Base-by-base conservation (phyloP, 805 yeast species). In the Phaffomyces opuntiae region DNA sequence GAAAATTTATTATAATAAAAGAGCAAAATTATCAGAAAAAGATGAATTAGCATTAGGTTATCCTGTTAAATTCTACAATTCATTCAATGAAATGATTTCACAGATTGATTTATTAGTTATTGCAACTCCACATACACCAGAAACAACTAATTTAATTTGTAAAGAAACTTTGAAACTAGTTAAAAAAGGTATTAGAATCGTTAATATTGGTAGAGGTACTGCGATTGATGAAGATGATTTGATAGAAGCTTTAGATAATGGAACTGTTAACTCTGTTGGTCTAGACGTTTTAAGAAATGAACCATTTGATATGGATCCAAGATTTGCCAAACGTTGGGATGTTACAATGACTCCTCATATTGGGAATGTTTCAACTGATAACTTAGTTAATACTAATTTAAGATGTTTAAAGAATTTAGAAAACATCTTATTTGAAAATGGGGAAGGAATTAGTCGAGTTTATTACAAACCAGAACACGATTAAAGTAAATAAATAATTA, bases 191-290 rank as follows among this genome's bases (percentile, higher is more conserved):
- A 71, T 81, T 8, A 69, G 86, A 44, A 66, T 86, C 25, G 79
- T 86, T 41, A 86, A 86, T 56, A 80, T 86, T 41, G 95, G 95
- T 2, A 69, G 95, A 49, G 95, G 95, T 1, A 54, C 73, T 6
- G 74, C 83, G 32, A 72, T 86, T 47, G 78, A 84, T 53, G 88
- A 81, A 53, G 69, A 74, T n/a, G 89, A 78, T 3, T 62, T 85
- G 39, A 67, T 83, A 13, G 70, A 66, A 7, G 90, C 81, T 0
- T 67, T 86, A 46, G 70, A 79, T 46, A 53, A 70, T 8, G 87
- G 87, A 0, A 75, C 80, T 44, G 70, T 86, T 3, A 63, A 73
- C 11, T 76, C 81, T 57, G 87, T 81, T 9, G 93, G 91, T 0
- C 59, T 83, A 33, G 95, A 86, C 54, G 95, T 86, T 6, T 83